A percentile compares a stretch with the other conserved stretches of the same genome.
Conservation (phyloP, 2,329 filamentous ascomycete genomes). For the Epichloe gansuensis region DNA sequence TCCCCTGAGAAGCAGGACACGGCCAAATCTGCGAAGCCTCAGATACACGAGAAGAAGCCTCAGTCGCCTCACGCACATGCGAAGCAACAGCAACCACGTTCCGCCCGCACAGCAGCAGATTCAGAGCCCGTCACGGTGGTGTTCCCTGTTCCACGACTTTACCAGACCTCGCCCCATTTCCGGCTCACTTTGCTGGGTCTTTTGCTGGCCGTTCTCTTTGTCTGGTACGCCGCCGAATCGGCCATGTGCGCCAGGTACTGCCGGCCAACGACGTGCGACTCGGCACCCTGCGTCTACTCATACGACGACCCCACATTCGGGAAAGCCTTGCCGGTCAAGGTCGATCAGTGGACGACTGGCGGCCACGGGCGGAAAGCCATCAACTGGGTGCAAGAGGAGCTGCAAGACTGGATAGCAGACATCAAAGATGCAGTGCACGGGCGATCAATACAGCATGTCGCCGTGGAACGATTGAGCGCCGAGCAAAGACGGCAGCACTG, state of each 20-base stretch:
- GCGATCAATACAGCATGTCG: slow-evolving; percentile 30
- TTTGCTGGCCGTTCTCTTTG: slow-evolving; percentile 26
- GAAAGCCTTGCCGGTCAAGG: slow-evolving; percentile 45
- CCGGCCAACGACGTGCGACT: slow-evolving; percentile 36
- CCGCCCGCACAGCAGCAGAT: slow-evolving; percentile 9
- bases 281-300: slow-evolving; percentile 38
- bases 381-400: slow-evolving; percentile 27
- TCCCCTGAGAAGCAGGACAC: slow-evolving; percentile 1
- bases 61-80: slow-evolving; percentile 4
- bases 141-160: slow-evolving; percentile 35
- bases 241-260: slow-evolving; percentile 41
- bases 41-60: not conserved
- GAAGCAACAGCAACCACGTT: not conserved
- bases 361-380: slow-evolving; percentile 32
- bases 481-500: slow-evolving; percentile 35
- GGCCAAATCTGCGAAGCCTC: not conserved
- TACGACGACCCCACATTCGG: slow-evolving; percentile 47
- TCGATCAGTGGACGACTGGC: slow-evolving; percentile 47
- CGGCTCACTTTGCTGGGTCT: slow-evolving; percentile 36
- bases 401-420: slow-evolving; percentile 35
- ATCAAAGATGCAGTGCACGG: slow-evolving; percentile 31
- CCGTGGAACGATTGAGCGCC: slow-evolving; percentile 31
- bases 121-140: slow-evolving; percentile 12
- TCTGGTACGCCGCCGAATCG: slow-evolving; percentile 45
- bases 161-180: slow-evolving; percentile 28